Evolutionary conservation across 352 stramenopile species (phyloP), one percentile per base, ranked within the genome.

Genomic region (Pythium rishiriense): DNA sequence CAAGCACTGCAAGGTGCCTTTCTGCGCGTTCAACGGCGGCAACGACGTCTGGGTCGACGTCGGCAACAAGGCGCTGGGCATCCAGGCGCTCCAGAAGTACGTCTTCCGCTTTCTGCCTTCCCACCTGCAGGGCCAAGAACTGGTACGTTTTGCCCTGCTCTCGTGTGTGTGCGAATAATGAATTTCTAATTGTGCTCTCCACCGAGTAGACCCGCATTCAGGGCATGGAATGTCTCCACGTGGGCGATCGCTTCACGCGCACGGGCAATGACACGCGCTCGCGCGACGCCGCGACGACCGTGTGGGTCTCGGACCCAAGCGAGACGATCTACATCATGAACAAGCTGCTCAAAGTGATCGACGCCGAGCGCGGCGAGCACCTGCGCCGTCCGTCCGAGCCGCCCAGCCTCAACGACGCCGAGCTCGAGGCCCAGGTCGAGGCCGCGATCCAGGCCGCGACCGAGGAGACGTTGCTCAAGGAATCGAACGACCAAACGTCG

Each of bases 21-120:
- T 97, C 66, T 98, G 95, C 67, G 95, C 94, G 1, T 98, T 98
- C 68, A 99, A 99, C 72, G 96, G 96, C 26, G 96, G 96, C 15
- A 91, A 94, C 39, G 96, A 99, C 70, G 93, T 96, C 43, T 99
- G 92, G 92, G 92, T 98, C 15, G 96, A 99, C 71, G 88, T 98
- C 42, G 96, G 96, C n/a, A 97, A 98, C 75, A 99, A 99, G 73
- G 80, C 90, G 11, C 84, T 98, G 24, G 96, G 90, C 14, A 97
- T 99, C 39, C 71, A 91, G 61, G 91, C 96, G 31, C 75, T 99
- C 19, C 87, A 98, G 68, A 83, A 90, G 52, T 92, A 89, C 49
- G 82, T 93, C 12, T 85, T 90, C 54, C 73, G 79, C 0, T 88
- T 90, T 29, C 51, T 92, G 46, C 81, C 82, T 17, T 86, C 87